Evolutionary conservation across 192 early-diverging fungal species (phyloP), one percentile per base, ranked within the genome.

Genomic region (Coemansia brasiliensis): DNA sequence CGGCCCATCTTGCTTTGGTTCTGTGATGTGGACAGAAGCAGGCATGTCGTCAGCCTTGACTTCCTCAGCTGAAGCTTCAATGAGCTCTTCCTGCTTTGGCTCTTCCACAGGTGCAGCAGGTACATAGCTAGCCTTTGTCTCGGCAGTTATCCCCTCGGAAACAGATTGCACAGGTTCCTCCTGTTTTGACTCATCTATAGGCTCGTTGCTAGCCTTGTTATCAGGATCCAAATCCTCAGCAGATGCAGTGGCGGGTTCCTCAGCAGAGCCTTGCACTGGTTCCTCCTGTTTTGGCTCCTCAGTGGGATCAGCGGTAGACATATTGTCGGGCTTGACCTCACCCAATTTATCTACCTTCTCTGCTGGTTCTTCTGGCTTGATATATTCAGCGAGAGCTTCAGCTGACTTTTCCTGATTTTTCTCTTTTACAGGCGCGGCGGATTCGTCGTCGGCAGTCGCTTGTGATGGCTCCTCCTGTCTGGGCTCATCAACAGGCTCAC

Each of bases 401-500:
- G 11, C 50, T 0, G 24, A 1, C 32, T 44, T 18, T 18, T 17
- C 42, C 20, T 50, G 13, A 5, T 11, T 37, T 35, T 10, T 16
- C 35, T 13, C 18, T 1, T 52, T 53, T 29, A 11, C 16, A 27
- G 26, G 18, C 5, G 54, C 68, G 7, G 24, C 41, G 18, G 43
- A 11, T 20, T 70, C 42, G 11, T 17, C 49, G 35, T 15, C 57
- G 6, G 26, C 38, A 13, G 7, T 11, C 42, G n/a, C 12, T 12
- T 27, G 46, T 1, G 24, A 21, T 15, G 40, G 2, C 39, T 61
- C 54, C 7, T 10, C 4, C 13, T n/a, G 46, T 21, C 2, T 37
- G n/a, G 20, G 18, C 7, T 61, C 59, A 22, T 44, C 16, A 18
- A 3, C 38, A n/a, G 61, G 20, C 37, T 49, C 61, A 39, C 35